Evolutionary conservation across 495 filamentous ascomycete genomes (phyloP).

Genomic region (Lophiostoma macrostomum): DNA sequence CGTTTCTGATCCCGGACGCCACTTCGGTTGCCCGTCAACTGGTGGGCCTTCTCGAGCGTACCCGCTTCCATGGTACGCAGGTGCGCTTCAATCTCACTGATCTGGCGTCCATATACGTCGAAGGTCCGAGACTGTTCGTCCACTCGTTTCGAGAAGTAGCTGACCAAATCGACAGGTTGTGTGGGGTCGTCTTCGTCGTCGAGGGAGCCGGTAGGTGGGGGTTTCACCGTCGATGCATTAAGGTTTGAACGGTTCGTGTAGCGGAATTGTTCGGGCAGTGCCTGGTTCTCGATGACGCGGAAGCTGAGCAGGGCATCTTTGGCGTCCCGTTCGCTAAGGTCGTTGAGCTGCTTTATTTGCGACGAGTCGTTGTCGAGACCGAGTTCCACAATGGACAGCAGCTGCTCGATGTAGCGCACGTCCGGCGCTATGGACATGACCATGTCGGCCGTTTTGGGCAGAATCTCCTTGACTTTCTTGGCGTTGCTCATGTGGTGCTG

Average conservation of each 20-base stretch:
- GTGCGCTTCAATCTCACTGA: conserved; percentile 81
- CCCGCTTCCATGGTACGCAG: conserved; percentile 70
- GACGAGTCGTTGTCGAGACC: conserved; percentile 69
- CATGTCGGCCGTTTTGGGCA: conserved; percentile 62
- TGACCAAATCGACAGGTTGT: conserved; percentile 58
- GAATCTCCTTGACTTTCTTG: conserved; percentile 56
- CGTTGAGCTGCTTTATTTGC: conserved; percentile 64
- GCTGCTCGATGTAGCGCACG: conserved; percentile 68
- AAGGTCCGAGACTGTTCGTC: conserved; percentile 69
- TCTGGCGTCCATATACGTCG: conserved; percentile 61
- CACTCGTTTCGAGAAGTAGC: conserved; percentile 70
- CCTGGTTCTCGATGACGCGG: conserved; percentile 55
- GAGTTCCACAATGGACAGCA: conserved; percentile 68
- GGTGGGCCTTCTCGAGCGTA: conserved; percentile 66
- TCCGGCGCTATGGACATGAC: conserved; percentile 67
- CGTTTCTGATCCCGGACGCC: conserved; percentile 50
- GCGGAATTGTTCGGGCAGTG: conserved; percentile 55
- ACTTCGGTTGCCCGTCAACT: conserved; percentile 53
- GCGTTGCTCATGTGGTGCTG: conserved; percentile 61
- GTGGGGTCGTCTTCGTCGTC: conserved; percentile 50
- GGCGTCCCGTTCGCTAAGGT: conserved; percentile 62
- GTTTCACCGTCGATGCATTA: conserved; percentile 4
- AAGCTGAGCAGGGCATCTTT: conserved; percentile 71
- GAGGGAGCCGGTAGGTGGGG: conserved; percentile 33
- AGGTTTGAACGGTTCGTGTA: conserved; percentile 40